Evolutionary conservation across 495 filamentous ascomycete species (phyloP).

Genomic region (Umbilicaria muhlenbergii): DNA sequence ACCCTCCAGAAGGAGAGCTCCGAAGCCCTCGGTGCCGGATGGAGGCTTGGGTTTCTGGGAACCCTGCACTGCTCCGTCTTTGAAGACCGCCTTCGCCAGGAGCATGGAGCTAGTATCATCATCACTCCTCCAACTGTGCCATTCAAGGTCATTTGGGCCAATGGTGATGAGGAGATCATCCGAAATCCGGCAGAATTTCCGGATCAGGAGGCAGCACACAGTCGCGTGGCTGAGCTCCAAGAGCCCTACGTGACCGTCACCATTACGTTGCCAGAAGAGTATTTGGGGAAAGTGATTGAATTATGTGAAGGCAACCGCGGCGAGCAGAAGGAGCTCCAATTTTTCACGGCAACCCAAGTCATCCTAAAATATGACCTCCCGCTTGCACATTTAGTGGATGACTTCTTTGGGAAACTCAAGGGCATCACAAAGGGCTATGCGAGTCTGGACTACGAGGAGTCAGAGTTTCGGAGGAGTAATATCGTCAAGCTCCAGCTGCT

Average conservation of each 20-base stretch:
- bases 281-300: constrained; percentile 85
- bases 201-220: constrained; percentile 44
- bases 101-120: constrained; percentile 89
- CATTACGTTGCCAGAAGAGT: constrained; percentile 85
- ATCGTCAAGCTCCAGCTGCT: constrained; percentile 84
- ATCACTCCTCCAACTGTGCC: constrained; percentile 94
- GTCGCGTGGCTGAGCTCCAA: constrained; percentile 47
- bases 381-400: constrained; percentile 76
- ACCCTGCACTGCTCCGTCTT: constrained; percentile 96
- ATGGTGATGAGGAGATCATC: constrained; percentile 59
- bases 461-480: constrained; percentile 63
- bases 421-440: constrained; percentile 72
- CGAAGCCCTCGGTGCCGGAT: constrained; percentile 84
- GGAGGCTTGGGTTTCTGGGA: constrained; percentile 88
- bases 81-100: constrained; percentile 87
- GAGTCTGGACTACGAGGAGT: constrained; percentile 88
- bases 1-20: constrained; percentile 87
- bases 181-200: constrained; percentile 80
- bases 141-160: constrained; percentile 63
- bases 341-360: constrained; percentile 88
- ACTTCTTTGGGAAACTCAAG: constrained; percentile 96
- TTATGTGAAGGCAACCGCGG: constrained; percentile 85
- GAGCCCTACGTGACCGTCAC: constrained; percentile 82
- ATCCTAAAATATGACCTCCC: constrained; percentile 89
- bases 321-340: constrained; percentile 67